phyloP scores from a whole-genome alignment of 2,329 filamentous ascomycete genomes.

The Colletotrichum lupini region DNA sequence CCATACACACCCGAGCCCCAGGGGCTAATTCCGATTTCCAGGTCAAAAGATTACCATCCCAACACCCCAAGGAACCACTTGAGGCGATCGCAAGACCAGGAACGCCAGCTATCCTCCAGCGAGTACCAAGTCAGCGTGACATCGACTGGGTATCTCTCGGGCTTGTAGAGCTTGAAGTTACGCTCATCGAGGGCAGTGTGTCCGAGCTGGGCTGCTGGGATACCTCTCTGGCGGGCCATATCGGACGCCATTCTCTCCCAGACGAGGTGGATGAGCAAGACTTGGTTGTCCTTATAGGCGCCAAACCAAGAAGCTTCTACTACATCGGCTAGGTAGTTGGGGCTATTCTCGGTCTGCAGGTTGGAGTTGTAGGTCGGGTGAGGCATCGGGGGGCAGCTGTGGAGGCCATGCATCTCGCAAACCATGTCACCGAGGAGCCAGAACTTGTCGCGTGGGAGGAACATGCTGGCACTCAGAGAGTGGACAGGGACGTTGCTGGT shows the following conservation, averaged over 20 bases:
- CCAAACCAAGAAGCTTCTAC: conserved; percentile 50
- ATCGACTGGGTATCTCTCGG: conserved; percentile 15
- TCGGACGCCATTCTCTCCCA: conserved; percentile 9
- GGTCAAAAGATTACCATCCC: background rate
- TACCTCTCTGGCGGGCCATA: conserved; percentile 39
- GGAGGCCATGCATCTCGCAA: conserved; percentile 40
- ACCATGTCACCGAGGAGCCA: conserved; percentile 44
- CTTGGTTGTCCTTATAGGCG: conserved; percentile 56
- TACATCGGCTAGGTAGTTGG: conserved; percentile 8
- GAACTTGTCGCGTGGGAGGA: conserved; percentile 60
- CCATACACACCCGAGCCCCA: too few relatives aligned
- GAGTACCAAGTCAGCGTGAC: conserved; percentile 11
- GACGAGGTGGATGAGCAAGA: conserved; percentile 14
- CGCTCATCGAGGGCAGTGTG: conserved; percentile 53
- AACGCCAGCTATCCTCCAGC: conserved; percentile 3
- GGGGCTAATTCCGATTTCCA: background rate
- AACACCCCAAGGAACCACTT: background rate
- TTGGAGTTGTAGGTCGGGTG: background rate
- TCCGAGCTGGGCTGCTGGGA: conserved; percentile 47
- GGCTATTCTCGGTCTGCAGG: background rate
- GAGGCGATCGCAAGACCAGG: background rate
- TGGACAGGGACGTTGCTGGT: conserved; percentile 62
- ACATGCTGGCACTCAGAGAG: conserved; percentile 65
- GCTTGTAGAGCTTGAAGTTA: conserved; percentile 41
- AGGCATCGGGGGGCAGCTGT: conserved; percentile 16